Conservation (phyloP, 75 land plant species). For the Cryptomeria japonica region DNA sequence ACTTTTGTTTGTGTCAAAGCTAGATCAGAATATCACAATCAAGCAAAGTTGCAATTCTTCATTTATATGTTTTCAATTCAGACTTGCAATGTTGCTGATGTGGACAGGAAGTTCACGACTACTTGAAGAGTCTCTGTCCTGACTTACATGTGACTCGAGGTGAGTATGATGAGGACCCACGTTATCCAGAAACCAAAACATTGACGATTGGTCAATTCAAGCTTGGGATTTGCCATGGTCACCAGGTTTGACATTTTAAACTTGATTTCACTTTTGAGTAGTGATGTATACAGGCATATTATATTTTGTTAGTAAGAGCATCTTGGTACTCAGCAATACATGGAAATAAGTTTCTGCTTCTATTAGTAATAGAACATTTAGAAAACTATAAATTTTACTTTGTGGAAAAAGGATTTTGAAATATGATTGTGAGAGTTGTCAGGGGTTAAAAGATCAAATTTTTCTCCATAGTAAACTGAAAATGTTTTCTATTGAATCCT, state of each 20-base stretch:
- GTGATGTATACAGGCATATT: background rate
- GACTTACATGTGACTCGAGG: conserved; percentile 85
- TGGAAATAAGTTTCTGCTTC: background rate
- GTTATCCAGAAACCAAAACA: conserved; percentile 91
- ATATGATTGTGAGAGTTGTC: background rate
- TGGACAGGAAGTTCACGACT: conserved; percentile 92
- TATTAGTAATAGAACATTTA: background rate
- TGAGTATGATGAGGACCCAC: conserved; percentile 93
- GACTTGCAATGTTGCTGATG: background rate
- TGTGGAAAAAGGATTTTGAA: background rate
- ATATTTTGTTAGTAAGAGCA: background rate
- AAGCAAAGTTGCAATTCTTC: background rate
- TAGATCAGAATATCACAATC: background rate
- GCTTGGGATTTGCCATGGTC: conserved; percentile 96
- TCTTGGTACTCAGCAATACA: background rate
- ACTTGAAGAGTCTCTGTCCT: conserved; percentile 88
- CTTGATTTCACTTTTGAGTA: background rate
- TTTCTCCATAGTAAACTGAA: background rate
- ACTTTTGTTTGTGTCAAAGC: background rate
- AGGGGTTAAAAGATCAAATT: background rate
- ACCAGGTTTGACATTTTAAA: conserved; percentile 60
- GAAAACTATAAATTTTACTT: background rate
- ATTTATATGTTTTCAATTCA: background rate
- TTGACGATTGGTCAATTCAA: conserved; percentile 93
- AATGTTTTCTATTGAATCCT: background rate